Evolutionary conservation across 352 stramenopile genomes (phyloP), one percentile per base, ranked within the genome.

Genomic region (Phytophthora pini): DNA sequence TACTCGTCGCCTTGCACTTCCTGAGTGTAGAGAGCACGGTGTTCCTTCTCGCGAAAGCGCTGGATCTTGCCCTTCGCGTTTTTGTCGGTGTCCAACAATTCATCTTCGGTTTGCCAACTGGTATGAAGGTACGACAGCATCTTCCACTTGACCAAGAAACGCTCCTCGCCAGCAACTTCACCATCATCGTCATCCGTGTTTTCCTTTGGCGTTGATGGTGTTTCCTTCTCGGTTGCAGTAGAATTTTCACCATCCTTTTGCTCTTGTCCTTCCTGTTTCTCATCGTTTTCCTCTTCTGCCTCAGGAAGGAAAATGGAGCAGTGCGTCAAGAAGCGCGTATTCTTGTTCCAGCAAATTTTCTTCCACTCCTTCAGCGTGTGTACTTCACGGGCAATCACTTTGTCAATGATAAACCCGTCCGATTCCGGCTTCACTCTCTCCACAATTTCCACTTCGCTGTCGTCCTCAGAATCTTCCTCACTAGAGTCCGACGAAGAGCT

Each of bases 121-220:
- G 92, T 88, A 66, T 97, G 92, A 17, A 97, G 73, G 65, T 96
- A 95, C 27, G 90, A 97, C 11, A 97, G 61, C 9, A 80, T 87
- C 54, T 93, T 93, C 92, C 92, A 97, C 61, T 97, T 97, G 51
- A 97, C 77, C 55, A 97, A 64, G 34, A 95, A 97, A n/a, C 88
- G 80, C 53, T 95, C 80, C 38, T 90, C 84, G 9, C 85, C 79
- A 29, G 83, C 70, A 41, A 79, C 71, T 55, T 76, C 71, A 20
- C 59, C 52, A 3, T 76, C 62, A 24, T 70, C 58, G 3, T 72
- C 57, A 38, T 74, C 41, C 6, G 4, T 74, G 24, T 17, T 53
- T 12, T 10, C 32, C 27, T 76, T 69, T 9, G 34, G 32, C 15
- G 44, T 54, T 20, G 27, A 12, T 1, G 20, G 22, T 38, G 12